Evolutionary conservation across 164 flowering plant species (phyloP).

Genomic region (Litsea cubeba): DNA sequence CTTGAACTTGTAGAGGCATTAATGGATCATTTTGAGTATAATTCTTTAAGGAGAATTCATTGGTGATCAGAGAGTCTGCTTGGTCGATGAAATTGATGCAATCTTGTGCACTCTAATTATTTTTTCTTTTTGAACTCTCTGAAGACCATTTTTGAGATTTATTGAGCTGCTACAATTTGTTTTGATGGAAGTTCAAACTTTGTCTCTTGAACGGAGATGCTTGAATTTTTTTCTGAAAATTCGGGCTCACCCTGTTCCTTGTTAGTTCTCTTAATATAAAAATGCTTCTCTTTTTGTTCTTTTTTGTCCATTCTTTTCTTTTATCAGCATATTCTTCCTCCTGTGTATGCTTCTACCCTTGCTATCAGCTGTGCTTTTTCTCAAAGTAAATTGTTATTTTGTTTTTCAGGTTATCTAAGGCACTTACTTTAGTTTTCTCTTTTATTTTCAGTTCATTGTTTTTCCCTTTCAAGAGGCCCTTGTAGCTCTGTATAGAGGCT

Average conservation of each 20-base stretch:
- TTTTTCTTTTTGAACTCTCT: not conserved
- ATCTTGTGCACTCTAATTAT: not conserved
- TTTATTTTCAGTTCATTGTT: conserved; percentile 10
- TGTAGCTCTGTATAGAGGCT: conserved; percentile 9
- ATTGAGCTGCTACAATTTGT: not conserved
- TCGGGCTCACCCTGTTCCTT: not conserved
- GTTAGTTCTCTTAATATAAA: not conserved
- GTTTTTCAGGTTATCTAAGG: not conserved
- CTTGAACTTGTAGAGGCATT: not conserved
- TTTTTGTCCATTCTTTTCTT: not conserved
- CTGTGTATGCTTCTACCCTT: not conserved
- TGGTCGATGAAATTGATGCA: not conserved
- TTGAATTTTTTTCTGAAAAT: not conserved
- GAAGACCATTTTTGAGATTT: not conserved
- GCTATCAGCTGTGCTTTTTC: not conserved
- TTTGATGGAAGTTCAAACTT: not conserved
- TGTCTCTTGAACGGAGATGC: not conserved
- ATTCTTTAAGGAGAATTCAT: not conserved
- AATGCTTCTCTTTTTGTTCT: not conserved
- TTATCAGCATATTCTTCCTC: not conserved
- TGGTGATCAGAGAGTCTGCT: not conserved
- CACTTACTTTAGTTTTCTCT: conserved; percentile 1
- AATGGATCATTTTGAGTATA: not conserved
- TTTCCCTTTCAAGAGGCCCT: conserved; percentile 10
- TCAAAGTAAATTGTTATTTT: no score